These are phyloP conservation scores for Eucalyptus polybractea DNA, from an alignment of 345 rosid genomes.

Conservation along the genomic window DNA sequence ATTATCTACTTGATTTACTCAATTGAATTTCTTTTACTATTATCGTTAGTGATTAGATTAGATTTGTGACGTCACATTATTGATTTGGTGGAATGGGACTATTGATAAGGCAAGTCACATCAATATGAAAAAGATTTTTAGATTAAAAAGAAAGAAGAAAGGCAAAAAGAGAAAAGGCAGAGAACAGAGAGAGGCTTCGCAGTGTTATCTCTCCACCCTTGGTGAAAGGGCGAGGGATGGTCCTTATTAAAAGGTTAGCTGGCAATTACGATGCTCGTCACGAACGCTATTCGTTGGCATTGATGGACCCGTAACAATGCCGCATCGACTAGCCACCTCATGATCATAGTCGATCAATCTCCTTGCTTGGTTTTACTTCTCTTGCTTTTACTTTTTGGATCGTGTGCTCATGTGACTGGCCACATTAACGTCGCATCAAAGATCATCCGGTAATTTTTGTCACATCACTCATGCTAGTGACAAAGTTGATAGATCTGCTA, in stretches of 20 bases:
- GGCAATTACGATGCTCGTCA: not conserved
- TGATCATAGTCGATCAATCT: not conserved
- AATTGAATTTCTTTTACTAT: not conserved
- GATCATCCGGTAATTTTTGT: not conserved
- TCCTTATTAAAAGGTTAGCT: not conserved
- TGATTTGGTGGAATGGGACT: not conserved
- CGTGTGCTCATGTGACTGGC: not conserved
- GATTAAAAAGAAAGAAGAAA: too few relatives aligned
- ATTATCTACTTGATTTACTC: not conserved
- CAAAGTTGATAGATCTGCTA: not conserved
- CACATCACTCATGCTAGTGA: not conserved
- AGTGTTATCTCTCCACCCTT: not conserved
- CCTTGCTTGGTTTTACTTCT: not conserved
- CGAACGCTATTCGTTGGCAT: fast-evolving
- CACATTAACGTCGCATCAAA: not conserved
- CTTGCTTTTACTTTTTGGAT: not conserved
- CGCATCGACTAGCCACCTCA: not conserved
- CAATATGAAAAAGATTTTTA: too few relatives aligned
- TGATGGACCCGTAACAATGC: not conserved
- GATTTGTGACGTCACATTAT: not conserved
- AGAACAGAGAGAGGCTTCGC: not conserved
- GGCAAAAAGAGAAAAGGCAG: not conserved
- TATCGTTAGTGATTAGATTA: not conserved
- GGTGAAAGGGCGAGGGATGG: not conserved
- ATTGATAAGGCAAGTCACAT: not conserved